Base-by-base conservation (phyloP, 2,329 filamentous ascomycete genomes). In the Lachnellula willkommii region DNA sequence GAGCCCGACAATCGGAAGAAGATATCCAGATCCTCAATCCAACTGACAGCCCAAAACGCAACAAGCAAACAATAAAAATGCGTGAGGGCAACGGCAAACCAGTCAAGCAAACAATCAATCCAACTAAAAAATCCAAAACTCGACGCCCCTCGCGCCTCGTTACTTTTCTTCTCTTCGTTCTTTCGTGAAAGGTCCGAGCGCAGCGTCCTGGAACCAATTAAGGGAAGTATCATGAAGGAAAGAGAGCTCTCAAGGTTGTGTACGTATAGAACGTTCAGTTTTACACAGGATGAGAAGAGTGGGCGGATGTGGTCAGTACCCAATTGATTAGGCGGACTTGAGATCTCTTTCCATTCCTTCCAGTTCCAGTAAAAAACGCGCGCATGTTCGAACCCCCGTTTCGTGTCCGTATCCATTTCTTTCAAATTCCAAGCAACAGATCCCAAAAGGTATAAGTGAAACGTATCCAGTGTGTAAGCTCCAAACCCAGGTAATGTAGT, bases 111-210 rank as follows among this genome's bases (percentile, higher is more conserved):
- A 32, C 7, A 9, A 32, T 9, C 28, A 11, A 32, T 11, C 3
- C 28, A 32, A 32, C 7, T 32, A 32, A 32, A 28, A 28, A 28
- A 28, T 28, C 28, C 28, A 32, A 40, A 40, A 40, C 37, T 15
- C 37, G 37, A 40, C 37, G 37, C 37, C 37, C 37, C 15, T 32
- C 37, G 37, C 45, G 52, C 36, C 52, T 49, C 36, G 46, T 47
- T 26, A 54, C 52, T 28, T 54, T 48, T 54, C 45, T 49, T 54
- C 36, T 48, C 45, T 17, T 49, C 45, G 45, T 48, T 51, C 46
- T 28, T 47, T 54, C 52, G 26, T 54, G 36, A 28, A 35, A 47
- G 42, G 42, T 47, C 40, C 39, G 50, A 46, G 17, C 45, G 39
- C 45, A n/a, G 5, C 37, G 15, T 15, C n/a, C 37, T 40, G 37